phyloP scores from a whole-genome alignment of 2,329 filamentous ascomycete species.

The Neopestalotiopsis rosae region DNA sequence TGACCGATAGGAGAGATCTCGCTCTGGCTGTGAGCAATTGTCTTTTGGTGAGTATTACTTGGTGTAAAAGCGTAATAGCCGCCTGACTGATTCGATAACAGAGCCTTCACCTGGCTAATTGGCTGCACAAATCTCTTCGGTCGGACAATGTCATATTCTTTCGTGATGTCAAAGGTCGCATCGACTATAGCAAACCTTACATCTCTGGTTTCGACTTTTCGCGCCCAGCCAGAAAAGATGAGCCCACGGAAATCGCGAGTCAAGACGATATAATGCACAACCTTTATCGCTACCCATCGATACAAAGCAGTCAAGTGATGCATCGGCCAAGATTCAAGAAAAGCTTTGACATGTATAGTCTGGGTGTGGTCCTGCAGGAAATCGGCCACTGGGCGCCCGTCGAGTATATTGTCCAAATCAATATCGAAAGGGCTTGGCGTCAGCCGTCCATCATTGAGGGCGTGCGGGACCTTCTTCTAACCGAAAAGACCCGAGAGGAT shows the following conservation, averaged over 20 bases:
- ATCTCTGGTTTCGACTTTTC: slow-evolving; percentile 62
- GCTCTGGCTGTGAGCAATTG: slow-evolving; percentile 58
- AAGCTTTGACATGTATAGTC: slow-evolving; percentile 56
- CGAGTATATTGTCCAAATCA: slow-evolving; percentile 47
- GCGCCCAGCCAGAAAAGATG: slow-evolving; percentile 53
- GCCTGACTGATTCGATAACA: neutral
- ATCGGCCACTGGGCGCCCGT: slow-evolving; percentile 58
- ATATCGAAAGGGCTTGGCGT: slow-evolving; percentile 38
- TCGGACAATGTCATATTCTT: slow-evolving; percentile 61
- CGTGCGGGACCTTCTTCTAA: slow-evolving; percentile 41
- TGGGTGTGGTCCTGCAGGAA: slow-evolving; percentile 58
- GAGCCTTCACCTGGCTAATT: slow-evolving; percentile 60
- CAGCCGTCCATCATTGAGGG: slow-evolving; percentile 43
- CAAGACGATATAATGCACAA: slow-evolving; percentile 49
- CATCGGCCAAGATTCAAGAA: slow-evolving; percentile 48
- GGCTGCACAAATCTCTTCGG: slow-evolving; percentile 64
- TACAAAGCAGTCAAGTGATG: slow-evolving; percentile 42
- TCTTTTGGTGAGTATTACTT: slow-evolving; percentile 39
- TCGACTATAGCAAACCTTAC: slow-evolving; percentile 47
- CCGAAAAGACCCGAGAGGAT: slow-evolving; percentile 34
- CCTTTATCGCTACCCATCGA: slow-evolving; percentile 55
- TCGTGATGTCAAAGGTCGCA: slow-evolving; percentile 31
- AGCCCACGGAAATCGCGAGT: slow-evolving; percentile 54
- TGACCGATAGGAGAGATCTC: slow-evolving; percentile 57
- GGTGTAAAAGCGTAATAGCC: too few relatives aligned